Percentiles rank a stretch among this genome's conserved stretches.
These are phyloP conservation scores for Pistacia integerrima DNA, from an alignment of 345 rosid species.

Conservation along the genomic window DNA sequence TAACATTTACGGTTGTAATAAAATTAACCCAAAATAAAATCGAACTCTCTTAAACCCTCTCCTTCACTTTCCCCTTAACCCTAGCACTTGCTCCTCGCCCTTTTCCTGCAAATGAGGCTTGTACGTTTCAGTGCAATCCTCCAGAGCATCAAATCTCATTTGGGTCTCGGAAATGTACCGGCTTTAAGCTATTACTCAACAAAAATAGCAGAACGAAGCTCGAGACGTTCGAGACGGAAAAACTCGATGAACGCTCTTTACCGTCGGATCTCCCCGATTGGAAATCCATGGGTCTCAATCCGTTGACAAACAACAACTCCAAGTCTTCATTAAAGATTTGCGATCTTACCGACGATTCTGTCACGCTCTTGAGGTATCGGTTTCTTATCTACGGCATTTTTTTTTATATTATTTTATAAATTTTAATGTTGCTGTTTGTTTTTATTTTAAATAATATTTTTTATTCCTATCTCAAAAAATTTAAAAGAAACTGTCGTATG, in stretches of 20 bases:
- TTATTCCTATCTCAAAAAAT: no score
- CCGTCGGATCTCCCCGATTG: constrained; percentile 35
- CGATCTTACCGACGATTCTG: constrained; percentile 24
- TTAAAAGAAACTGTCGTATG: neutral
- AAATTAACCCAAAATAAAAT: no score
- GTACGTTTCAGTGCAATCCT: neutral
- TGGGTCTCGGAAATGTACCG: constrained; percentile 10
- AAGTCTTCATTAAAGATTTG: constrained; percentile 19
- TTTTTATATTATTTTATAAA: neutral
- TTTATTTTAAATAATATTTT: no score
- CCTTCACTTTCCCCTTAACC: no score
- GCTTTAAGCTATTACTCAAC: neutral
- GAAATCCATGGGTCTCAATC: constrained; percentile 28
- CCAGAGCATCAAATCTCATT: constrained; percentile 10
- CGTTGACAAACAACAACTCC: constrained; percentile 19
- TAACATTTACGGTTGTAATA: no score
- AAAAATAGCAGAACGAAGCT: neutral
- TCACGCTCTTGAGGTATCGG: constrained; percentile 42
- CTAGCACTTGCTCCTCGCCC: neutral
- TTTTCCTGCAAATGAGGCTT: neutral
- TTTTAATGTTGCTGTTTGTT: no score
- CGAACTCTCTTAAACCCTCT: neutral
- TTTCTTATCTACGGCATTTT: neutral
- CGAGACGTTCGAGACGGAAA: neutral
- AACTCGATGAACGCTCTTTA: constrained; percentile 12